These are phyloP conservation scores for Leptosphaerulina australis DNA, from an alignment of 2,329 filamentous ascomycete genomes.

Conservation along the genomic window DNA sequence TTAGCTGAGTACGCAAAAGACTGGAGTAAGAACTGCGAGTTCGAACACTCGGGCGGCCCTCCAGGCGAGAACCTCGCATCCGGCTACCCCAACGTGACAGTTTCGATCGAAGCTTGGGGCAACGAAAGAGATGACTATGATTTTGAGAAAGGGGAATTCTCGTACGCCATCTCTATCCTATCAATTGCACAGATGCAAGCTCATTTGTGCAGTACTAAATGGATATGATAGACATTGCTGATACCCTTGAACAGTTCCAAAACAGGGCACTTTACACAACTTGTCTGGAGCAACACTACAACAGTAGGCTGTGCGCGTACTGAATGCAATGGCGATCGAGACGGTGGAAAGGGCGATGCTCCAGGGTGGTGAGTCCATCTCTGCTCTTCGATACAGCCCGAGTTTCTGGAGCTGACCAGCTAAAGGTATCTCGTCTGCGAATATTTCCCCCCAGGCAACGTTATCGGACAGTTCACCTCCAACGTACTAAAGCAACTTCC, in stretches of 20 bases:
- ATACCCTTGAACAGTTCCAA: slow-evolving; percentile 49
- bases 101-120: slow-evolving; percentile 70
- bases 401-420: not conserved
- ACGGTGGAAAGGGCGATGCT: slow-evolving; percentile 22
- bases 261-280: slow-evolving; percentile 40
- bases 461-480: slow-evolving; percentile 39
- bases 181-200: not conserved
- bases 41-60: slow-evolving; percentile 65
- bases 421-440: slow-evolving; percentile 43
- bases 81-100: slow-evolving; percentile 66
- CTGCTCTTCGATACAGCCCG: too few relatives aligned
- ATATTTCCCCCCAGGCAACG: slow-evolving; percentile 48
- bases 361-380: slow-evolving; percentile 26
- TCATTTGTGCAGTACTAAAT: too few relatives aligned
- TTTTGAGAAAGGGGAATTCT: slow-evolving; percentile 64
- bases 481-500: slow-evolving; percentile 38
- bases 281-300: slow-evolving; percentile 35
- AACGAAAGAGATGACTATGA: slow-evolving; percentile 64
- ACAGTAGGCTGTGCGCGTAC: slow-evolving; percentile 33
- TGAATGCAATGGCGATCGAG: slow-evolving; percentile 19
- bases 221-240: not conserved
- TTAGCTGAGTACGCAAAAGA: slow-evolving; percentile 61
- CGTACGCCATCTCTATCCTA: slow-evolving; percentile 38
- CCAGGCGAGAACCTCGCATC: slow-evolving; percentile 78
- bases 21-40: slow-evolving; percentile 57